phyloP scores from a whole-genome alignment of 768 basidiomycete species.

The Daedaleopsis sinensis region DNA sequence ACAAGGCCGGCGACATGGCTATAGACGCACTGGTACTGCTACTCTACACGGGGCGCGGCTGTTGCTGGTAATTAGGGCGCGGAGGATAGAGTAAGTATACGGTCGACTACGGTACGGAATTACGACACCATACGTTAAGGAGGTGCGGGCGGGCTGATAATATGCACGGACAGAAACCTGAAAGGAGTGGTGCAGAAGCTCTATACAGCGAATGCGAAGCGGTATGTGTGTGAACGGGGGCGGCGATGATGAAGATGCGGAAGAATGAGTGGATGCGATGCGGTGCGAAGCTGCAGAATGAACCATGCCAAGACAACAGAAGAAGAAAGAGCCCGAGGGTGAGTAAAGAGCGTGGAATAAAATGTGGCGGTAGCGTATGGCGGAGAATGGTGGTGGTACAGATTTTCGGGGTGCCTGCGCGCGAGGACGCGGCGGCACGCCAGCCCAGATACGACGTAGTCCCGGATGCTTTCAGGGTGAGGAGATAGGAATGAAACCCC shows the following conservation, averaged over 20 bases:
- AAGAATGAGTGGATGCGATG: neutral
- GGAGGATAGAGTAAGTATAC: neutral
- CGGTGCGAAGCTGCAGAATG: neutral
- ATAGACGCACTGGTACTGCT: neutral
- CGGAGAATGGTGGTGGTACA: conserved; percentile 2
- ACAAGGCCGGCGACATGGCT: neutral
- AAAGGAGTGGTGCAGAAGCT: conserved; percentile 4
- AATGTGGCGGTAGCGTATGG: neutral
- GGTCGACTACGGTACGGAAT: neutral
- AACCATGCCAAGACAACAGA: neutral
- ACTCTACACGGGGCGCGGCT: neutral
- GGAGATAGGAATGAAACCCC: neutral
- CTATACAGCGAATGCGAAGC: conserved; percentile 9
- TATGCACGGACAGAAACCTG: neutral
- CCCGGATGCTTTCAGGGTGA: neutral
- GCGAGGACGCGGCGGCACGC: neutral
- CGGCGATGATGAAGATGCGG: neutral
- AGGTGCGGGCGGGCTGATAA: neutral
- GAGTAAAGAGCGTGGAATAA: neutral
- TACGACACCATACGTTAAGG: neutral
- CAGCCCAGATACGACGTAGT: neutral
- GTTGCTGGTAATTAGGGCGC: neutral
- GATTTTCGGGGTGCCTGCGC: no score
- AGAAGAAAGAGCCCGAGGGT: neutral
- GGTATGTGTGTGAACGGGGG: neutral